Base-by-base conservation (phyloP, 225 moss, liverwort and hornwort genomes). In the Polytrichum commune region DNA sequence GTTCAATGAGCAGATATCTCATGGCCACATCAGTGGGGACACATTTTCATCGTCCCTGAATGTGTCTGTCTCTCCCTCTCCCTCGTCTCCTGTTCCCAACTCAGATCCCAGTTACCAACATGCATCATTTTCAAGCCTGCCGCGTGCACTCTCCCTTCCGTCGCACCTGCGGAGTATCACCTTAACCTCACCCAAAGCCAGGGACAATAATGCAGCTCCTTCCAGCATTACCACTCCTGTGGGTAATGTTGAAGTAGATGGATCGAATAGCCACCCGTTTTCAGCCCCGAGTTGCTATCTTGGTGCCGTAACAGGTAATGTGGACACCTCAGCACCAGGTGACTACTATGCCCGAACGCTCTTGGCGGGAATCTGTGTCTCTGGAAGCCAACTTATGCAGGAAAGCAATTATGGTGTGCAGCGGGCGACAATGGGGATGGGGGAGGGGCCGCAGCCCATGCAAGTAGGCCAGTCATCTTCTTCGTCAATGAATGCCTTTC, bases 61-160 rank as follows among this genome's bases (percentile, higher is more conserved):
- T 46, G 9, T 76, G 2, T 28, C 81, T 8, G 25, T 76, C 24
- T 61, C 75, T 63, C 24, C 68, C n/a, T 62, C 86, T 70, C 29
- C 82, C 10, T 65, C 65, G 18, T 53, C 69, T 5, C 26, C 75
- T 24, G 5, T 62, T 9, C 72, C 69, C 29, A 72, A 7, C 18
- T 80, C 70, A 29, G 85, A 77, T 3, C 20, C 65, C 23, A 71
- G 29, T 3, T 81, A 55, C 61, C 69, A 75, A 46, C 74, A 66
- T 46, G 1, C 67, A 53, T n/a, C 66, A 29, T 46, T 38, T 53
- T 0, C 78, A 38, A 64, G 66, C 63, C 69, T 70, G 28, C 76
- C 79, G 32, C 70, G 64, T 61, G 75, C 83, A 70, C 62, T 80
- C 62, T 71, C 80, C 70, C 82, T 71, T 68, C 77, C 82, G 4